Percentiles rank a stretch among this genome's conserved stretches.
phyloP scores from a whole-genome alignment of 2,329 filamentous ascomycete species.

The Fusarium albosuccineum region DNA sequence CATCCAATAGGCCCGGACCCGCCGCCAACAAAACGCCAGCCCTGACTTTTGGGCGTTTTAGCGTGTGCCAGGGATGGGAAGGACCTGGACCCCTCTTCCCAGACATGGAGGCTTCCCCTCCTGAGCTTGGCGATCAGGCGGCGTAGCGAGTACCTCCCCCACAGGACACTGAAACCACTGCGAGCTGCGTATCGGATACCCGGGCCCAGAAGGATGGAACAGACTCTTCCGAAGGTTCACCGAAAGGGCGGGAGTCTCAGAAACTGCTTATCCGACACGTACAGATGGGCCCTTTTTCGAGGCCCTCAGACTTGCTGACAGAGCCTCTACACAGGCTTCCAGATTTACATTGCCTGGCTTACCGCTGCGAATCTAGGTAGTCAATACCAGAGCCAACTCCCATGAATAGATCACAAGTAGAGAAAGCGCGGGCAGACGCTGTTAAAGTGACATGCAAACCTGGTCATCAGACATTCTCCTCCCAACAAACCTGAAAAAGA shows the following conservation, averaged over 20 bases:
- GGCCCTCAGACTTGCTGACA: not conserved
- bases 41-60: constrained; percentile 28
- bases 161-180: not conserved
- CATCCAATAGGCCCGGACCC: not conserved
- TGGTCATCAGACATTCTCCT: constrained; percentile 1
- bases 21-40: not conserved
- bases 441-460: not conserved
- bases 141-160: constrained; percentile 5
- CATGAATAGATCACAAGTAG: not conserved
- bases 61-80: constrained; percentile 11
- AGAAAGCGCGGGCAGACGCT: not conserved
- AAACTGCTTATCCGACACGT: not conserved
- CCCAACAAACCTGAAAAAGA: constrained; percentile 1
- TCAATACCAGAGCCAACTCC: not conserved
- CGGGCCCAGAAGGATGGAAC: not conserved
- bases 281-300: too few species aligned
- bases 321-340: not conserved
- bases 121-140: constrained; percentile 4
- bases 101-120: constrained; percentile 25
- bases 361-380: not conserved
- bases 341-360: not conserved
- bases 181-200: constrained; percentile 1
- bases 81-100: constrained; percentile 10
- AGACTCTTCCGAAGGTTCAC: constrained; percentile 4
- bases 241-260: constrained; percentile 5